Percentiles rank a stretch among this genome's conserved stretches.
Evolutionary conservation across 495 filamentous ascomycete genomes (phyloP).

Genomic region (Penicillium waksmanii): DNA sequence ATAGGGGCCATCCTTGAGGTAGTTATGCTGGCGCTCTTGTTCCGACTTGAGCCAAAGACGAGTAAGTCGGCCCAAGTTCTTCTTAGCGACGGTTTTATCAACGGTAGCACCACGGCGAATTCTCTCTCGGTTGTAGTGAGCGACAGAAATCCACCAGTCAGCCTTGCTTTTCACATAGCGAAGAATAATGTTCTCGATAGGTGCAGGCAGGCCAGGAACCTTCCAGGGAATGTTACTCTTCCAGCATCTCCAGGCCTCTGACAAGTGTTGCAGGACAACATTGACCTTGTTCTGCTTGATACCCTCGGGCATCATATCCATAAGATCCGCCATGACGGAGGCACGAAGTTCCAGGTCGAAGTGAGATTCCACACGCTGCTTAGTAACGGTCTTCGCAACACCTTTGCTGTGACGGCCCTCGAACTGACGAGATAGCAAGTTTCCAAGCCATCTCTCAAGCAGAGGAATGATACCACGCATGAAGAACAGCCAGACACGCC

Average conservation of each 20-base stretch:
- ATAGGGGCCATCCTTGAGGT: constrained; percentile 99
- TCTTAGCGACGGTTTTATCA: constrained; percentile 99
- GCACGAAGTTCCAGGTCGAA: constrained; percentile 98
- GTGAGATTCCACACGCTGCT: constrained; percentile 98
- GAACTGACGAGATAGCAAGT: constrained; percentile 94
- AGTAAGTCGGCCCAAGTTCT: constrained; percentile 95
- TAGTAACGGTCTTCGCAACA: constrained; percentile 98
- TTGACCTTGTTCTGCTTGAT: constrained; percentile 99
- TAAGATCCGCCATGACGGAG: constrained; percentile 97
- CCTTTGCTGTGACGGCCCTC: constrained; percentile 99
- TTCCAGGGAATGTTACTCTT: constrained; percentile 99
- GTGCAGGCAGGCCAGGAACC: constrained; percentile 91
- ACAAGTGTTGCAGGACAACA: constrained; percentile 94
- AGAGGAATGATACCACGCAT: constrained; percentile 98
- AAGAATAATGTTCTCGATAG: constrained; percentile 97
- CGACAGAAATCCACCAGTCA: constrained; percentile 99
- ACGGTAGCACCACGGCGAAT: constrained; percentile 96
- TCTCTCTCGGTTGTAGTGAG: constrained; percentile 97
- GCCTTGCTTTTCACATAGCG: constrained; percentile 99
- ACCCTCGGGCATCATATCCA: constrained; percentile 99
- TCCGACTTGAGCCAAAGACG: constrained; percentile 98
- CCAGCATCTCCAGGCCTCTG: constrained; percentile 99
- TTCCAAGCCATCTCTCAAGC: constrained; percentile 96
- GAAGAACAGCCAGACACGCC: constrained; percentile 99
- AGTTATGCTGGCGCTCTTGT: constrained; percentile 98